phyloP scores from a whole-genome alignment of 2,329 filamentous ascomycete genomes.

The Hysterium pulicare region DNA sequence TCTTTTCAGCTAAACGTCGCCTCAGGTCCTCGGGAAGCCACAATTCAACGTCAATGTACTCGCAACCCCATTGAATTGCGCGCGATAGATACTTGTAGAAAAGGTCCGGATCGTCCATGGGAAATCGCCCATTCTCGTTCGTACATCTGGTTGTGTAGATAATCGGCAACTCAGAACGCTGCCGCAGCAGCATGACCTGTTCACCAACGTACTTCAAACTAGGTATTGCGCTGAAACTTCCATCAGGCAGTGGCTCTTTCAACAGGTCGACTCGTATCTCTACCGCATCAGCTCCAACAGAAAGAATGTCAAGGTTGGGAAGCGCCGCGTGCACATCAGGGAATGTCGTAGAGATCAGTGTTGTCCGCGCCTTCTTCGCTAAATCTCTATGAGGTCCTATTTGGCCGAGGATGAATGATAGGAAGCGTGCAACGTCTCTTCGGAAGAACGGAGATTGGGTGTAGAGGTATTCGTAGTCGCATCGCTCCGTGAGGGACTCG shows the following conservation, averaged over 20 bases:
- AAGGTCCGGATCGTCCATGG: slow-evolving; percentile 72
- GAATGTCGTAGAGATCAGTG: slow-evolving; percentile 84
- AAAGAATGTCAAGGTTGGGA: slow-evolving; percentile 81
- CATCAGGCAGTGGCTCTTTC: slow-evolving; percentile 65
- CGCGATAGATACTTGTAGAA: slow-evolving; percentile 78
- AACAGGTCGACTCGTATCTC: slow-evolving; percentile 81
- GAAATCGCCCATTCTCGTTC: slow-evolving; percentile 77
- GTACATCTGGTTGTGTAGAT: slow-evolving; percentile 84
- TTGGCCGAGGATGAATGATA: slow-evolving; percentile 76
- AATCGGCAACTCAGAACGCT: slow-evolving; percentile 83
- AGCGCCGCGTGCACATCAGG: slow-evolving; percentile 79
- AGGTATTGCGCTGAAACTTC: slow-evolving; percentile 62
- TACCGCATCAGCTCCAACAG: slow-evolving; percentile 80
- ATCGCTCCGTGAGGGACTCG: slow-evolving; percentile 60
- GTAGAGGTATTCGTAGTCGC: slow-evolving; percentile 86
- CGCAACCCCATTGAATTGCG: slow-evolving; percentile 83
- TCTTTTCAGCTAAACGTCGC: slow-evolving; percentile 62
- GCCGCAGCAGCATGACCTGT: slow-evolving; percentile 78
- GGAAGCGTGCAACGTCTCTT: slow-evolving; percentile 72
- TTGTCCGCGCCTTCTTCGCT: slow-evolving; percentile 73
- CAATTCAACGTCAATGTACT: slow-evolving; percentile 85
- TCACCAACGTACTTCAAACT: slow-evolving; percentile 82
- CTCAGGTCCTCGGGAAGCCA: slow-evolving; percentile 80
- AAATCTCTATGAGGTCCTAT: slow-evolving; percentile 74
- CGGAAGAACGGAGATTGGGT: slow-evolving; percentile 68